Evolutionary conservation across 805 yeast species (phyloP), one percentile per base, ranked within the genome.

Genomic region (Suhomyces faveliae): DNA sequence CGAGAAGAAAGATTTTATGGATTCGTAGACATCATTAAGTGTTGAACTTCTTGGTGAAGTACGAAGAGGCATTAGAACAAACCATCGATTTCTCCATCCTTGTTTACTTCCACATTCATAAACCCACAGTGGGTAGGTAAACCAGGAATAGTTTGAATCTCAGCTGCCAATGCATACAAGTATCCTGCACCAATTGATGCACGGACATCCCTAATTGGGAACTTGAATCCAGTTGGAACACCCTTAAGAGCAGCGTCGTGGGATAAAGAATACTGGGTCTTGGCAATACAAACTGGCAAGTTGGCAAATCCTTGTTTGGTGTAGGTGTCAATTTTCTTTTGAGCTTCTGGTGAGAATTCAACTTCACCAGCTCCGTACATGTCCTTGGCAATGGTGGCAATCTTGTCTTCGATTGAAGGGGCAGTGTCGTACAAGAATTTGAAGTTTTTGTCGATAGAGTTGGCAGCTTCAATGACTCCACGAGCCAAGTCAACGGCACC

Each of bases 101-200:
- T 87, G 66, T 87, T 83, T 46, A 92, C 94, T 69, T 92, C 99
- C 50, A 92, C 97, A 63, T 91, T 88, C 96, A 92, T 89, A 76
- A 87, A 92, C 21, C 98, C 98, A 58, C 95, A 87, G 66, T 88
- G 91, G 8, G 98, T 92, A 48, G 97, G 95, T 63, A 92, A 76
- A 51, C 99, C 99, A 22, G 99, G 99, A 59, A 92, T 91, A 22
- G 99, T 92, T 85, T 87, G 90, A 61, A 92, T 92, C 70, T 92
- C 96, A 48, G 96, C 97, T 13, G 97, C 97, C 59, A 92, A 78
- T 1, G 98, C 98, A 63, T 92, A 94, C 64, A 92, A 77, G 71
- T 92, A 92, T 8, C 97, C 97, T 42, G 97, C 98, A 69, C 99
- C 99, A 47, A 89, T 88, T 30, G 96, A 86, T 35, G 92, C 91